Evolutionary conservation across 768 basidiomycete species (phyloP).

Genomic region (Xerocomellus intermedius): DNA sequence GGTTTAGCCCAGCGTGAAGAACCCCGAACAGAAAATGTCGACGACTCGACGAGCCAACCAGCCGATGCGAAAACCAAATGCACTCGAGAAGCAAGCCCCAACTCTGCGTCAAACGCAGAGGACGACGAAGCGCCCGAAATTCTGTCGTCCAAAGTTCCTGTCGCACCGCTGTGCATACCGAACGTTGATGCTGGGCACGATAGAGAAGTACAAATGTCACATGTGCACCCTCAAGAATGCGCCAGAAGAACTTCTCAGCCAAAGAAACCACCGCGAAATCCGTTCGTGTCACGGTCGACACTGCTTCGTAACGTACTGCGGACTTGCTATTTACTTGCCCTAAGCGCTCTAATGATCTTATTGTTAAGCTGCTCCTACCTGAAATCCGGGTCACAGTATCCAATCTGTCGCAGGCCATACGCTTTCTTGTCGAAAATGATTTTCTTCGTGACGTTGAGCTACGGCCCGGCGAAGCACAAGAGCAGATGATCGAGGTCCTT

Average conservation of each 20-base stretch:
- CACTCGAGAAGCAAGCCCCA: constrained; percentile 5
- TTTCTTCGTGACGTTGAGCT: constrained; percentile 80
- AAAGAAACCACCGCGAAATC: constrained; percentile 53
- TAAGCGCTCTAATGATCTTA: constrained; percentile 6
- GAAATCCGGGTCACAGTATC: constrained; percentile 89
- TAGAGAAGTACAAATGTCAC: constrained; percentile 4
- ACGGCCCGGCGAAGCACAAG: constrained; percentile 70
- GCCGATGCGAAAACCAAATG: not conserved
- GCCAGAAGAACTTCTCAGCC: constrained; percentile 40
- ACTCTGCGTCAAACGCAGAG: constrained; percentile 31
- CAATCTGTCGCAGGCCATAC: constrained; percentile 89
- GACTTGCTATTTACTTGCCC: not conserved
- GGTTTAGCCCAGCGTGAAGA: not conserved
- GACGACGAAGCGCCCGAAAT: constrained; percentile 55
- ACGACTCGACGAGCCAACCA: not conserved
- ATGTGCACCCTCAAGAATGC: constrained; percentile 3
- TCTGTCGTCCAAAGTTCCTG: constrained; percentile 49
- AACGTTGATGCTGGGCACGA: constrained; percentile 8
- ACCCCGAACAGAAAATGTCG: not conserved
- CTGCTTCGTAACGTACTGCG: constrained; percentile 74
- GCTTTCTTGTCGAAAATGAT: constrained; percentile 87
- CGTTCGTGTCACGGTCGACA: constrained; percentile 65
- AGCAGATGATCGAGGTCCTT: constrained; percentile 62
- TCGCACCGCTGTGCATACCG: constrained; percentile 1
- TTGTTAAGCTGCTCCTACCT: constrained; percentile 66